Evolutionary conservation across 2,329 filamentous ascomycete genomes (phyloP).

Genomic region (Alternaria angustiovoidea): DNA sequence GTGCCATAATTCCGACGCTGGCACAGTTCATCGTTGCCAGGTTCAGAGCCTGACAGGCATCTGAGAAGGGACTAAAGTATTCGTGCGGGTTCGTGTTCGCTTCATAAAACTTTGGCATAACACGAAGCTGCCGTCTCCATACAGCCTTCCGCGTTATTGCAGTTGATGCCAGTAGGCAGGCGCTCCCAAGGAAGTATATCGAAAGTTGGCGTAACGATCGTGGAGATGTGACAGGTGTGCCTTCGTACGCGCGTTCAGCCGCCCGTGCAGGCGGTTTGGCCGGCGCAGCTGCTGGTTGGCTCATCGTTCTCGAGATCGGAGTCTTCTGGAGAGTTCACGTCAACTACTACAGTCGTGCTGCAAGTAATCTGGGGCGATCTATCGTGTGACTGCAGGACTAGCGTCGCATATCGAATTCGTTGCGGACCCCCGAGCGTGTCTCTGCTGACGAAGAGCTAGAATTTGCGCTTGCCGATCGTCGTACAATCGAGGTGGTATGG

Average conservation of each 20-base stretch:
- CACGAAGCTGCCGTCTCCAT: constrained; percentile 66
- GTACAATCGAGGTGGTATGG: not conserved
- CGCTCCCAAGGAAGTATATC: constrained; percentile 76
- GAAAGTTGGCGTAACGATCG: constrained; percentile 69
- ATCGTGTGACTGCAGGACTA: constrained; percentile 29
- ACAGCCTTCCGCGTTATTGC: constrained; percentile 71
- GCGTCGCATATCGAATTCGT: constrained; percentile 26
- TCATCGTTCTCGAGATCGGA: constrained; percentile 33
- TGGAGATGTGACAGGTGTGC: constrained; percentile 52
- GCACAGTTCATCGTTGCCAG: constrained; percentile 87
- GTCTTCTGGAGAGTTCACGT: constrained; percentile 37
- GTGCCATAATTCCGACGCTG: constrained; percentile 75
- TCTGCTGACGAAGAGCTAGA: not conserved
- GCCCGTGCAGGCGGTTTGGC: constrained; percentile 25
- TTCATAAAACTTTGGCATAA: constrained; percentile 76
- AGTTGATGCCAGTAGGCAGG: constrained; percentile 77
- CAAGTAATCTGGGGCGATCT: constrained; percentile 21
- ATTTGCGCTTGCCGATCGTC: not conserved
- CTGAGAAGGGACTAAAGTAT: constrained; percentile 68
- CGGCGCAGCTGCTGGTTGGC: constrained; percentile 30
- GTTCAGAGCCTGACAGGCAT: constrained; percentile 83
- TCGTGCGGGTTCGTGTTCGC: constrained; percentile 61
- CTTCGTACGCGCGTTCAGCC: constrained; percentile 33
- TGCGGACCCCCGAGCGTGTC: constrained; percentile 27
- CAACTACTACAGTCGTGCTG: constrained; percentile 10